Base-by-base conservation (phyloP, 2,329 filamentous ascomycete species). In the Monilinia fructicola region DNA sequence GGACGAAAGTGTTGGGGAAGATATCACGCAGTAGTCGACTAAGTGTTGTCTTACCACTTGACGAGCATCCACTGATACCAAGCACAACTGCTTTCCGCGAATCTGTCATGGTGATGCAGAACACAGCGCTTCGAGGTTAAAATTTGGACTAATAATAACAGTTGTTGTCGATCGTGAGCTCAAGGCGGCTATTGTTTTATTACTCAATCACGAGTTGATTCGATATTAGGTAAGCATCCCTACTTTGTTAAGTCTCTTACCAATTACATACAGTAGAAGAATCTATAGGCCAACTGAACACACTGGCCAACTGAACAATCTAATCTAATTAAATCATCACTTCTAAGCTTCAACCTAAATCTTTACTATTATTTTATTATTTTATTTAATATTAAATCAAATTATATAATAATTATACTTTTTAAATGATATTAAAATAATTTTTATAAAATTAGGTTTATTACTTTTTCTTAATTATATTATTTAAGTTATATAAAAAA, bases 21-120 rank as follows among this genome's bases (percentile, higher is more conserved):
- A 96, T 88, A 75, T 91, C 87, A 67, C 92, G 88, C 23, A 99
- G 83, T 16, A 97, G 83, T 2, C 94, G 87, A 26, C 93, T 91
- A 18, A 99, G 85, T 2, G 95, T 98, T 2, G 95, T 98, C 81
- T 99, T 99, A 68, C 95, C 95, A 73, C 91, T 94, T 4, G 91
- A 96, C 1, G 94, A 97, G 70, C 91, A 92, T 66, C 95, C 95
- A 50, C 92, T 96, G 67, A 98, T 87, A 68, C 88, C 92, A 65
- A 98, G 81, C 54, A 97, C 81, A 68, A 94, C 60, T 14, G 76
- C 75, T 65, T 76, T 76, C 2, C 62, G 65, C 65, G 56, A 26
- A 65, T 31, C 42, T n/a, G 53, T 14, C 71, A 72, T 72, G 18
- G 28, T 62, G 31, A 40, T 14, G 11, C 6, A 23, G 18, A 18